phyloP scores from a whole-genome alignment of 2,329 filamentous ascomycete genomes.

The Acephala macrosclerotiorum region DNA sequence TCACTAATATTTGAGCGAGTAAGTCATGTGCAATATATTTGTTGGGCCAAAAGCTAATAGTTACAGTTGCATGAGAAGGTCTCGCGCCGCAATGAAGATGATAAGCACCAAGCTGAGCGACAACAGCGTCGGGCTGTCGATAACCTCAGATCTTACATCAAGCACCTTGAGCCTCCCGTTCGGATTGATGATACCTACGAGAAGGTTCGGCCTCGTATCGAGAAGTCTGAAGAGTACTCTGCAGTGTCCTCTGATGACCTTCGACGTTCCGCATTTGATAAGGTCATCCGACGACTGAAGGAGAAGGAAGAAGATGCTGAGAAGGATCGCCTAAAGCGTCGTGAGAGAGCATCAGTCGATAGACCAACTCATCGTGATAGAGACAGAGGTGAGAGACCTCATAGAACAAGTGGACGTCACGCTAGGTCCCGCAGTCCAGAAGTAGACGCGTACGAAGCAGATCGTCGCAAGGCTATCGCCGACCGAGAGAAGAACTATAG shows the following conservation, averaged over 20 bases:
- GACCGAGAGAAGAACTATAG: constrained; percentile 94
- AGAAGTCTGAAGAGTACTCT: constrained; percentile 84
- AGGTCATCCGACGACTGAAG: constrained; percentile 86
- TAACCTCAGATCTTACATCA: constrained; percentile 83
- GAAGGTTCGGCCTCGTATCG: constrained; percentile 79
- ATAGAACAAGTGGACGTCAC: constrained; percentile 63
- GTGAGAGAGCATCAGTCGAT: constrained; percentile 60
- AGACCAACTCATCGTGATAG: constrained; percentile 50
- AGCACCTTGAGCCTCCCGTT: constrained; percentile 88
- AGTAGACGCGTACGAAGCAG: constrained; percentile 91
- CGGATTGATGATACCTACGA: constrained; percentile 84
- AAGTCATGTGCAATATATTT: constrained; percentile 42
- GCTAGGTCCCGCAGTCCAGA: constrained; percentile 83
- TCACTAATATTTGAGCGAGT: constrained; percentile 84
- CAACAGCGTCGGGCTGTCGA: constrained; percentile 87
- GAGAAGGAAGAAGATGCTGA: constrained; percentile 89
- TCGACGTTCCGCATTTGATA: constrained; percentile 86
- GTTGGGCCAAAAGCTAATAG: constrained; percentile 35
- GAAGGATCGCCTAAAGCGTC: constrained; percentile 65
- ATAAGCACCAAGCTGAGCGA: constrained; percentile 81
- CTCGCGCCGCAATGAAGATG: constrained; percentile 81
- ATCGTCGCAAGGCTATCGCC: constrained; percentile 90
- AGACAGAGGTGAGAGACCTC: constrained; percentile 71
- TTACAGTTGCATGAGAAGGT: constrained; percentile 82
- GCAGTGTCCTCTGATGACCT: constrained; percentile 83